phyloP scores from a whole-genome alignment of 495 filamentous ascomycete genomes.

The Chaetomium cochliodes region DNA sequence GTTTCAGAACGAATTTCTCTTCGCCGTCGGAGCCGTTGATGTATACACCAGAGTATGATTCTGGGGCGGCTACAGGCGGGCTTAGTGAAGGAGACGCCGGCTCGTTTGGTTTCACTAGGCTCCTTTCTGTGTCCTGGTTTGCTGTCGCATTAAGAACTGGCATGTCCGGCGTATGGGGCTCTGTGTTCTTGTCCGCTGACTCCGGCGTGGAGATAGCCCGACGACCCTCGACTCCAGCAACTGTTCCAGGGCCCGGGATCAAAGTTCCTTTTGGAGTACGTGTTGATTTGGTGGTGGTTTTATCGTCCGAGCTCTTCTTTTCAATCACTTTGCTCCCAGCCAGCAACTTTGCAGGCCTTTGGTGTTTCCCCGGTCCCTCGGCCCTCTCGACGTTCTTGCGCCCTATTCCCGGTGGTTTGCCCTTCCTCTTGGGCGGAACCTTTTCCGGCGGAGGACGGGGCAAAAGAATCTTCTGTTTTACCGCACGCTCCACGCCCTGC shows the following conservation, averaged over 20 bases:
- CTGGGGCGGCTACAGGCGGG: neutral
- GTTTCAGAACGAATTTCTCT: conserved; percentile 22
- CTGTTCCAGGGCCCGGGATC: neutral
- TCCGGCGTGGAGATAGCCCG: neutral
- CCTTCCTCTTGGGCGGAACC: neutral
- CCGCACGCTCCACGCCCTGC: neutral
- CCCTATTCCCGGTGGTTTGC: neutral
- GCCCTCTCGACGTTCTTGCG: neutral
- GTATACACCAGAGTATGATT: conserved; percentile 8
- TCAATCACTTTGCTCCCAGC: neutral
- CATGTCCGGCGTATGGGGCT: neutral
- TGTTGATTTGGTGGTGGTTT: neutral
- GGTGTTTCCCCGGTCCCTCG: neutral
- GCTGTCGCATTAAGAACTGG: neutral
- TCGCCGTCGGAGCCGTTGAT: conserved; percentile 15
- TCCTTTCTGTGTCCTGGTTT: neutral
- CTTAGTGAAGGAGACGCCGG: neutral
- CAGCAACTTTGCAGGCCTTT: neutral
- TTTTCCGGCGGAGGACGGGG: conserved; percentile 6
- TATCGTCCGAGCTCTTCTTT: neutral
- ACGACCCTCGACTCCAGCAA: neutral
- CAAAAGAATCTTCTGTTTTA: conserved; percentile 15
- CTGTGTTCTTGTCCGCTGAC: neutral
- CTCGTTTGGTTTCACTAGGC: neutral
- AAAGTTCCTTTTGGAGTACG: neutral